Conservation (phyloP, 352 stramenopile genomes). For the Phytophthora melonis region DNA sequence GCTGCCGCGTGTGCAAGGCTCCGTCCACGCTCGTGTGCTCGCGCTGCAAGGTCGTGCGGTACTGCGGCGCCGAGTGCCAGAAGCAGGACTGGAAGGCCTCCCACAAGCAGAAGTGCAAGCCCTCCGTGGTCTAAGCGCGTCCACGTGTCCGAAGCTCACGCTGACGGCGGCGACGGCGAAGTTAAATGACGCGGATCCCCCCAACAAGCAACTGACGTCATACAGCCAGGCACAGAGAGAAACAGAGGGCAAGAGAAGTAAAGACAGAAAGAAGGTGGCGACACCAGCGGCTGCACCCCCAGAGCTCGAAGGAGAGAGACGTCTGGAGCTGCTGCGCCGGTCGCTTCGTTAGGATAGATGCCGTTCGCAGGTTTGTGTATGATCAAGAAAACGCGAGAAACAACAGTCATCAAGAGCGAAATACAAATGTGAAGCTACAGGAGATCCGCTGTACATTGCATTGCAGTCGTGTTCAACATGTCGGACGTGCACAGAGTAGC, state of each 20-base stretch:
- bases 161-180: slow-evolving; percentile 27
- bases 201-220: slow-evolving; percentile 31
- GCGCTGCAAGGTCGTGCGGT: slow-evolving; percentile 88
- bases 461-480: neutral
- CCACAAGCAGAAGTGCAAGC: slow-evolving; percentile 91
- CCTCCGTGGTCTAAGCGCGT: slow-evolving; percentile 43
- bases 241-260: slow-evolving; percentile 24
- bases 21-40: slow-evolving; percentile 83
- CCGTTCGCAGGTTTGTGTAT: slow-evolving; percentile 44
- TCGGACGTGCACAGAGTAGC: neutral
- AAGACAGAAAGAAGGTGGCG: slow-evolving; percentile 31
- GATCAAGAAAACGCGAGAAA: slow-evolving; percentile 37
- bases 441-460: neutral
- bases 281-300: slow-evolving; percentile 20
- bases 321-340: slow-evolving; percentile 23
- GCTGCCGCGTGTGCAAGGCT: slow-evolving; percentile 86
- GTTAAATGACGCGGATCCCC: slow-evolving; percentile 11
- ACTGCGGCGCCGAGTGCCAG: slow-evolving; percentile 89
- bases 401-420: slow-evolving; percentile 28
- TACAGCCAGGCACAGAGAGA: slow-evolving; percentile 24
- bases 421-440: slow-evolving; percentile 27
- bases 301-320: slow-evolving; percentile 33
- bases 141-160: slow-evolving; percentile 29
- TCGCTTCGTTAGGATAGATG: slow-evolving; percentile 51
- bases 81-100: slow-evolving; percentile 90